Base-by-base conservation (phyloP, 345 rosid genomes). In the Eucalyptus rudis region DNA sequence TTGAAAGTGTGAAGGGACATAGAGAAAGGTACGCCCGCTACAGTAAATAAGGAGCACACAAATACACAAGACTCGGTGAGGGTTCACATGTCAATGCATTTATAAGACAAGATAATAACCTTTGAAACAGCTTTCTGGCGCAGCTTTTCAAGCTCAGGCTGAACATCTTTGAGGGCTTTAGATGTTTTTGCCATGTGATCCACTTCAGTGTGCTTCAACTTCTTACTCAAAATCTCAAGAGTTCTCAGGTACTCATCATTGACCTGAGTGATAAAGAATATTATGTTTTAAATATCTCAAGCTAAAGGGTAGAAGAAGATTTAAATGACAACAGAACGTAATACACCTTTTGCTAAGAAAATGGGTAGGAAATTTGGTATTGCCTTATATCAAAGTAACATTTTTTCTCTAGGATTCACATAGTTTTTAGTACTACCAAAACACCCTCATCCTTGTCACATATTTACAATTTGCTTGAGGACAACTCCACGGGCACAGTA, bases 131-230 rank as follows among this genome's bases (percentile, higher is more conserved):
- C 98, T 93, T 96, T 98, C 90, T 97, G 99, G 89, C 99, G 93
- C 51, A 98, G 96, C 93, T 96, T 97, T 93, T 97, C 99, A 88
- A 98, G 99, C 93, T 98, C 99, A 33, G 99, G 99, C 86, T 96
- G 97, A 89, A 98, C 99, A 91, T 98, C 99, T 93, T 95, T 98
- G 68, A 98, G 94, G 68, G 99, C 98, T 93, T 96, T 97, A 86
- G 99, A 95, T 87, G 94, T 92, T 91, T 94, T 98, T 81, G 95
- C 96, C 92, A 94, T 94, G 36, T 92, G 92, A 94, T 98, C 99
- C 88, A 90, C 95, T 90, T 95, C 97, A 88, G 95, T 94, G 90
- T 94, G 96, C 93, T 96, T 97, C 92, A 98, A 92, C 93, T 98
- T 98, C 96, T 95, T 95, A 94, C 99, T 97, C 89, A 98, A 95